phyloP scores from a whole-genome alignment of 169 alveolate species.

The Pseudocohnilembus persalinus region DNA sequence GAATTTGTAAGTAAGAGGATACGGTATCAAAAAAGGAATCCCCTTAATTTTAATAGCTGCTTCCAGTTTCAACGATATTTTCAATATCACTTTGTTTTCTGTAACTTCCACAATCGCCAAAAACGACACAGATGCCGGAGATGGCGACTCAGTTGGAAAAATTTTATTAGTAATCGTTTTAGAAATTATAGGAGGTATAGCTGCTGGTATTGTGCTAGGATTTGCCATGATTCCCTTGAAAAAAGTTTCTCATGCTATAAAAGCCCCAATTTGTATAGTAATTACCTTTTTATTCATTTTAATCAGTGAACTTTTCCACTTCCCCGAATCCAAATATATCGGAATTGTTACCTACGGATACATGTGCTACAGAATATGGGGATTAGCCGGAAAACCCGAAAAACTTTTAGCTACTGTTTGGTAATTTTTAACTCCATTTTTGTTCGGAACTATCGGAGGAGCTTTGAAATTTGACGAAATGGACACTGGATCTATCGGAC shows the following conservation, averaged over 20 bases:
- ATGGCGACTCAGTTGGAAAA: not conserved
- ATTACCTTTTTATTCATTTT: slow-evolving; percentile 7
- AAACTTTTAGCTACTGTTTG: slow-evolving; percentile 35
- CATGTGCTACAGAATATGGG: slow-evolving; percentile 44
- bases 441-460: slow-evolving; percentile 64
- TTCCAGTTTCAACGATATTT: slow-evolving; percentile 47
- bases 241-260: not conserved
- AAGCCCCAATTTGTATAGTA: not conserved
- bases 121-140: slow-evolving; percentile 4
- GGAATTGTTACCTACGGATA: slow-evolving; percentile 49
- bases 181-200: not conserved
- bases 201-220: not conserved
- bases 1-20: slow-evolving; percentile 34
- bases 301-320: not conserved
- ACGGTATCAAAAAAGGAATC: slow-evolving; percentile 47
- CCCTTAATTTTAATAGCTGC: slow-evolving; percentile 49
- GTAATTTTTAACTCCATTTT: slow-evolving; percentile 32
- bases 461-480: slow-evolving; percentile 28
- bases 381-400: slow-evolving; percentile 42
- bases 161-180: no score
- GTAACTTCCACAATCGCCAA: slow-evolving; percentile 28
- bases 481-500: slow-evolving; percentile 6
- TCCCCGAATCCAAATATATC: slow-evolving; percentile 28
- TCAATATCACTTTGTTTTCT: slow-evolving; percentile 25
- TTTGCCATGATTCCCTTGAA: not conserved